phyloP scores from a whole-genome alignment of 352 stramenopile species.

The Discostella stelligera region DNA sequence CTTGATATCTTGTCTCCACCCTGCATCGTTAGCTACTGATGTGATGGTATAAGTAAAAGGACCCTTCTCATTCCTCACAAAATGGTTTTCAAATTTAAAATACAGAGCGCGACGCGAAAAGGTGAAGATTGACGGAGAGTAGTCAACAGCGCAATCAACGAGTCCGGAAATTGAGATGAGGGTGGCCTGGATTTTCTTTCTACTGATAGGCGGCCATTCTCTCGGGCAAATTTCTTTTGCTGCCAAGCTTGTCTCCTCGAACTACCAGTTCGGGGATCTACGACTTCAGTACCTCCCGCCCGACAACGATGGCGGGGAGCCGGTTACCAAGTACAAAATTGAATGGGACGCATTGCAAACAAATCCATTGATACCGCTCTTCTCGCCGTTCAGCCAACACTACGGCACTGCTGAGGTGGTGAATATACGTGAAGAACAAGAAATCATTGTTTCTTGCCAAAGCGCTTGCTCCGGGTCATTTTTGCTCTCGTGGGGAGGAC shows the following conservation, averaged over 20 bases:
- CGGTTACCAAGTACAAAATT: constrained; percentile 91
- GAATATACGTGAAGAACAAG: constrained; percentile 89
- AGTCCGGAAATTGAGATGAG: constrained; percentile 3
- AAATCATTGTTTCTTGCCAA: constrained; percentile 81
- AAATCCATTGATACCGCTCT: constrained; percentile 51
- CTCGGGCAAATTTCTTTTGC: constrained; percentile 23
- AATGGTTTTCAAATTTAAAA: background rate
- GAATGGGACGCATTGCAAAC: constrained; percentile 88
- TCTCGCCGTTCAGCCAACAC: constrained; percentile 84
- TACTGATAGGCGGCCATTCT: background rate
- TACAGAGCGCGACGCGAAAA: too few species aligned
- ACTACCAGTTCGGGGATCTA: constrained; percentile 57
- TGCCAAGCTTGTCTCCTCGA: constrained; percentile 49
- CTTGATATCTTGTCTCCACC: too few species aligned
- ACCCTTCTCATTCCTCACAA: background rate
- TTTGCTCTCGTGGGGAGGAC: constrained; percentile 89
- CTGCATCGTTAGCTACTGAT: background rate
- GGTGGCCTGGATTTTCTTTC: constrained; percentile 10
- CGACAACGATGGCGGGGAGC: constrained; percentile 87
- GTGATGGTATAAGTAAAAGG: background rate
- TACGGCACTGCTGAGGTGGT: constrained; percentile 88
- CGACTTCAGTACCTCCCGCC: constrained; percentile 66
- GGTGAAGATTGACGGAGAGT: constrained; percentile 2
- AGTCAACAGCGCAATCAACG: too few species aligned
- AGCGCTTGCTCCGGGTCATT: constrained; percentile 86